phyloP scores from a whole-genome alignment of 306 rosid genomes.

The Rosa chinensis region DNA sequence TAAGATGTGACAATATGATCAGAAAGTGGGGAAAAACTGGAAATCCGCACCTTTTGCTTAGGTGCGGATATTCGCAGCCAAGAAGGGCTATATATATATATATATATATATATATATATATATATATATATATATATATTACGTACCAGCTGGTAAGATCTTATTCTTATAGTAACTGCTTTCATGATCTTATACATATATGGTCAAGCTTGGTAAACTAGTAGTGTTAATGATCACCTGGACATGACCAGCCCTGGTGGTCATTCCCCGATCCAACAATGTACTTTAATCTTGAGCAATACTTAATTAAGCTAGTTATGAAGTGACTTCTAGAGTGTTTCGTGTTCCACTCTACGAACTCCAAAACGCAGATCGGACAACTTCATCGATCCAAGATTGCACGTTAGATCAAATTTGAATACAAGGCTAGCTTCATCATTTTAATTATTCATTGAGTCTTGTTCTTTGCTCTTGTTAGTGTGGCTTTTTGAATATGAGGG shows the following conservation, averaged over 20 bases:
- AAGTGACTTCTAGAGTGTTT: neutral
- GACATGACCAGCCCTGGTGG: neutral
- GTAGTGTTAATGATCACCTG: neutral
- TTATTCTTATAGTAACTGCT: neutral
- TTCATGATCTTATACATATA: neutral
- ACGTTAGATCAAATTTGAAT: too few relatives aligned
- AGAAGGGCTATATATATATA: too few relatives aligned
- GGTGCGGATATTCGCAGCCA: too few relatives aligned
- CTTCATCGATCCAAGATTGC: too few relatives aligned
- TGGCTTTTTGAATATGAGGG: neutral
- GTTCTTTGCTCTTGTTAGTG: neutral
- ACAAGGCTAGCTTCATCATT: too few relatives aligned
- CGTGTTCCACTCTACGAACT: neutral
- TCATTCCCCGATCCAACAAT: neutral
- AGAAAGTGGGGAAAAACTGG: too few relatives aligned
- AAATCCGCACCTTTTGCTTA: too few relatives aligned
- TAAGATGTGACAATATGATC: too few relatives aligned
- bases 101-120: too few relatives aligned
- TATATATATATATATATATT: too few relatives aligned
- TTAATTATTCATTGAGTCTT: neutral
- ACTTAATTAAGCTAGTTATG: neutral
- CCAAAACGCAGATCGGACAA: too few relatives aligned
- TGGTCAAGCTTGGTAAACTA: neutral
- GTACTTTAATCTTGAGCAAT: neutral
- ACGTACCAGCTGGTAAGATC: too few relatives aligned